These are phyloP conservation scores for Macrolepiota albuminosa DNA, from an alignment of 768 basidiomycete genomes.

Conservation along the genomic window DNA sequence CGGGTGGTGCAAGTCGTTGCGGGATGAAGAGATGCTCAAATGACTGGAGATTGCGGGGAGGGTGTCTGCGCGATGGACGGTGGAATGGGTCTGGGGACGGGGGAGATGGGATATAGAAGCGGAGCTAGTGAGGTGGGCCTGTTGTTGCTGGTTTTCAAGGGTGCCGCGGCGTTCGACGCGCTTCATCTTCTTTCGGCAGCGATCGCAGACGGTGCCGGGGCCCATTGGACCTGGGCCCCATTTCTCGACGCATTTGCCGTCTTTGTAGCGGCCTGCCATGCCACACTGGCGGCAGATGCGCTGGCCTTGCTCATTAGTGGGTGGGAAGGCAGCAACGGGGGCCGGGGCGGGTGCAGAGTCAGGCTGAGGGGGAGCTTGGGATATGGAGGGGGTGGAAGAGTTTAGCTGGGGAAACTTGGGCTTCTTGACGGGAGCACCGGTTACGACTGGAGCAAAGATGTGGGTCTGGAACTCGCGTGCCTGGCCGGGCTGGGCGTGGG, in stretches of 20 bases:
- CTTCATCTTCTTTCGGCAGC: constrained; percentile 86
- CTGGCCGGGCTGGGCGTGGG: constrained; percentile 24
- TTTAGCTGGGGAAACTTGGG: constrained; percentile 35
- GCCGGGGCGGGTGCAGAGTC: background rate
- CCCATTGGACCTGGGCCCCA: constrained; percentile 85
- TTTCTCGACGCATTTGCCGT: constrained; percentile 83
- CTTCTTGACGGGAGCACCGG: constrained; percentile 69
- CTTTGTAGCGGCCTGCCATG: constrained; percentile 70
- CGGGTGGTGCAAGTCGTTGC: constrained; percentile 2
- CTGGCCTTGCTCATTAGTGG: constrained; percentile 60
- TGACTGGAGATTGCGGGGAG: constrained; percentile 13
- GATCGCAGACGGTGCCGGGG: constrained; percentile 79
- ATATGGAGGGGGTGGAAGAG: background rate
- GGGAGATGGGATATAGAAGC: constrained; percentile 6
- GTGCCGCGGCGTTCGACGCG: constrained; percentile 73
- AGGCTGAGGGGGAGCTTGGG: background rate
- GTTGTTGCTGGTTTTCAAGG: constrained; percentile 31
- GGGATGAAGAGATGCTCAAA: constrained; percentile 4
- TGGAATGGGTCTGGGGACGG: constrained; percentile 6
- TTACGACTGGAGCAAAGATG: constrained; percentile 70
- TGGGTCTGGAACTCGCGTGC: constrained; percentile 52
- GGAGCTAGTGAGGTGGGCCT: background rate
- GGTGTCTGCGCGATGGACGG: constrained; percentile 15
- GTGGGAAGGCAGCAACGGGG: constrained; percentile 29
- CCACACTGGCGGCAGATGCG: constrained; percentile 77